phyloP scores from a whole-genome alignment of 352 stramenopile genomes.

The Globisporangium paddicum region DNA sequence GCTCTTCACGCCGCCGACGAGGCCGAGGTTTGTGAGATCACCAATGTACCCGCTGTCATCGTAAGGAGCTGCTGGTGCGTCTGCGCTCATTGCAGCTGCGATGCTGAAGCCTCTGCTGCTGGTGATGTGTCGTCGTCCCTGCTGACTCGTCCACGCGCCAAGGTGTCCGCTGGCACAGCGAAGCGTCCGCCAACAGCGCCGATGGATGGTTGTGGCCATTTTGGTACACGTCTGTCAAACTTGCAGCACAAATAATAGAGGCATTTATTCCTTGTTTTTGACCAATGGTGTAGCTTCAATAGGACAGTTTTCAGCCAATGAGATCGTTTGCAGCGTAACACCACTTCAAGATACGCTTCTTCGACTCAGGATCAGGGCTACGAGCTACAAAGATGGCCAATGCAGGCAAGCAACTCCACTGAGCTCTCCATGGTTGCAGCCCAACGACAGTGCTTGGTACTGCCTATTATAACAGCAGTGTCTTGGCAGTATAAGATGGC shows the following conservation, averaged over 20 bases:
- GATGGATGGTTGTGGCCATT: slow-evolving; percentile 14
- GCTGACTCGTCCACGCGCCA: not conserved
- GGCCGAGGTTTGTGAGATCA: slow-evolving; percentile 56
- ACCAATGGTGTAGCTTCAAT: not conserved
- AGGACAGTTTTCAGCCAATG: not conserved
- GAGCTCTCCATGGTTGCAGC: no score
- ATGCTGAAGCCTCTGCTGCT: not conserved
- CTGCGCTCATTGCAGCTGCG: not conserved
- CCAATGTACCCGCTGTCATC: slow-evolving; percentile 8
- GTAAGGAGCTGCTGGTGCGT: not conserved
- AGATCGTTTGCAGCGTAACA: not conserved
- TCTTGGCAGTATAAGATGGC: no score
- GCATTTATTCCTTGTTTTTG: not conserved
- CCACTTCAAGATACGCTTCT: not conserved
- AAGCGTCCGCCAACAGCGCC: slow-evolving; percentile 2
- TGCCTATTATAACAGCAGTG: no score
- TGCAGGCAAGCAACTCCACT: no score
- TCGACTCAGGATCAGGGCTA: no score
- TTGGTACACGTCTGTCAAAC: slow-evolving; percentile 1
- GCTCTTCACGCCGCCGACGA: slow-evolving; percentile 12
- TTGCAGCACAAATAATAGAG: not conserved
- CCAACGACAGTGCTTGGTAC: no score
- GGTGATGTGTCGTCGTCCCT: not conserved
- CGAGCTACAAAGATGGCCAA: no score
- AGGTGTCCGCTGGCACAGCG: slow-evolving; percentile 4